A percentile compares a stretch with the other conserved stretches of the same genome.
Conservation (phyloP, 179 eudicot species). For the Silene coronaria region DNA sequence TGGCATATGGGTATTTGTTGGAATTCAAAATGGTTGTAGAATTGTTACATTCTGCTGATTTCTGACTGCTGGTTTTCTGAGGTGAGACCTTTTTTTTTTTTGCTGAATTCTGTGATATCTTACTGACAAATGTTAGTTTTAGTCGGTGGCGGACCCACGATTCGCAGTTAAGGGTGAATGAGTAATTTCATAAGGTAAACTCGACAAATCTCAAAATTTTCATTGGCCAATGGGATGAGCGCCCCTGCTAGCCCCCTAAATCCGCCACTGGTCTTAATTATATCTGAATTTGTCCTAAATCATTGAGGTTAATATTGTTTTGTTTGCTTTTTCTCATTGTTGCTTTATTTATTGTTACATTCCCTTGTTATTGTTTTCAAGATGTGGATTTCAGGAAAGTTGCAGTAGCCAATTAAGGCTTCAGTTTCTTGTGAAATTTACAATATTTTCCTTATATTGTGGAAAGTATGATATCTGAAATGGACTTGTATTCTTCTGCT, state of each 20-base stretch:
- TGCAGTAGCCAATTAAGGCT: constrained; percentile 8
- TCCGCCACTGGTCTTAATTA: not conserved
- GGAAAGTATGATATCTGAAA: constrained; percentile 8
- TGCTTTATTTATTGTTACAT: constrained; percentile 19
- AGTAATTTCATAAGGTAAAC: too few species aligned
- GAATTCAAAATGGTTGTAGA: constrained; percentile 18
- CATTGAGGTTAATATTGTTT: constrained; percentile 11
- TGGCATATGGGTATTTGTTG: constrained; percentile 28
- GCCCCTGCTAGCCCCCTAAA: not conserved
- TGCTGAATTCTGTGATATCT: constrained; percentile 10
- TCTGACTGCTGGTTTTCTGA: constrained; percentile 17
- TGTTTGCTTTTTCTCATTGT: constrained; percentile 7
- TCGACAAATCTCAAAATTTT: too few species aligned
- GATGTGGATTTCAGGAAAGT: constrained; percentile 4
- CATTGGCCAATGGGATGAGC: too few species aligned
- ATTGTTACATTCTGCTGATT: constrained; percentile 17
- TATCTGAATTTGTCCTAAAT: constrained; percentile 12
- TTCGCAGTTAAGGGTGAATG: too few species aligned
- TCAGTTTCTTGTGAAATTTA: constrained; percentile 17
- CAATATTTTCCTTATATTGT: constrained; percentile 1
- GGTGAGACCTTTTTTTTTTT: constrained; percentile 13
- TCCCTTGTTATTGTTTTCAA: not conserved
- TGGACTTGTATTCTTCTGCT: not conserved
- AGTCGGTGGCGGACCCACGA: not conserved
- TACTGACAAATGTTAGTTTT: constrained; percentile 5